Base-by-base conservation (phyloP, 2,329 filamentous ascomycete genomes). In the Lasiodiplodia citricola region DNA sequence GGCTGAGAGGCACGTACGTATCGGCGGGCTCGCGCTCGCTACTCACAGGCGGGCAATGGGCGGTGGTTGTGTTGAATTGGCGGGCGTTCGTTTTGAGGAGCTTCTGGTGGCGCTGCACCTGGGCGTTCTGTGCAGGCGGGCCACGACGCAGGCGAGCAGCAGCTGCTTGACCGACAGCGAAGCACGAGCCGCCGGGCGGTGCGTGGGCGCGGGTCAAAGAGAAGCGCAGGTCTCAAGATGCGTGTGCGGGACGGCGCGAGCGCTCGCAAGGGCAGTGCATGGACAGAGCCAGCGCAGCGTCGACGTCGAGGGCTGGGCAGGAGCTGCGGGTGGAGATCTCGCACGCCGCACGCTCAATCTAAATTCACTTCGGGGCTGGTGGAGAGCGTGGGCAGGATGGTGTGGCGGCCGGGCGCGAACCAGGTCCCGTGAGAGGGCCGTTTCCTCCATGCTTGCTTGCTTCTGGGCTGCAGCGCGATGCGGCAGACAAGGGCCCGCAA, bases 321-420 rank as follows among this genome's bases (percentile, higher is more conserved):
- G 23, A 41, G 35, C 44, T 58, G 41, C 41, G 65, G 44, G 65
- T 67, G 65, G 65, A 67, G 65, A 67, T 67, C 51, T 67, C 65
- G 65, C 65, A 67, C 64, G 64, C 64, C 64, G 64, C 64, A 66
- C 65, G 65, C 65, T 67, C 65, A 67, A 67, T 67, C 65, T 67
- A 67, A 67, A 67, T 64, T 64, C 60, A 64, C 60, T 52, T 64
- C 47, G 60, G 60, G 47, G 18, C 60, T 63, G 58, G 58, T 63
- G 58, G 58, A 63, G 58, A 51, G 41, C 41, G 58, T 37, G 58
- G 58, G 58, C 47, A 31, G 47, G 44, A 52, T 64, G 52, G 63
- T 66, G 63, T 66, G 63, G 63, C 63, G 51, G 63, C 63, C 63
- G 50, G 31, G 51, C 63, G 63, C 63, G 63, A 66, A 56, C 63